A percentile compares a stretch with the other conserved stretches of the same genome.
Evolutionary conservation across 805 yeast species (phyloP).

Genomic region (Debaryomyces prosopidis): DNA sequence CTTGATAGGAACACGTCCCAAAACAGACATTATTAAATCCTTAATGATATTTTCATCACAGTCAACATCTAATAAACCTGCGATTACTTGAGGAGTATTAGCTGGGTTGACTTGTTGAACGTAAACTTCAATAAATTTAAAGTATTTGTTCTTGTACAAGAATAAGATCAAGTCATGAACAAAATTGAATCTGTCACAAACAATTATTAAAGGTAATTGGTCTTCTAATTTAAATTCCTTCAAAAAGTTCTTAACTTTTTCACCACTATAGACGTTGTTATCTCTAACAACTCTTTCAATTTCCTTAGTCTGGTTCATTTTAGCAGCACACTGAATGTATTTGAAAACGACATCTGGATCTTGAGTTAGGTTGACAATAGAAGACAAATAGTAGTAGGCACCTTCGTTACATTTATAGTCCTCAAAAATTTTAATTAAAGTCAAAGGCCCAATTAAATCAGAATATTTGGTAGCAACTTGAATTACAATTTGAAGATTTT

Average conservation of each 20-base stretch:
- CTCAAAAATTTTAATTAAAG: conserved; percentile 87
- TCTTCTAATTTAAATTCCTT: conserved; percentile 93
- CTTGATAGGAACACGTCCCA: conserved; percentile 92
- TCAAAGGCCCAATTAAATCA: conserved; percentile 84
- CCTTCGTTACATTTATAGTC: conserved; percentile 93
- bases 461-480: conserved; percentile 97
- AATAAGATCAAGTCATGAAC: conserved; percentile 92
- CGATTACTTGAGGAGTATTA: conserved; percentile 94
- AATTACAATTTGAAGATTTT: conserved; percentile 87
- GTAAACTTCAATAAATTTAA: conserved; percentile 95
- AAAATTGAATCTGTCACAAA: conserved; percentile 88
- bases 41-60: conserved; percentile 90
- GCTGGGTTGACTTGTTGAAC: conserved; percentile 97
- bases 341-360: conserved; percentile 95
- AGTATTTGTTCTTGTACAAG: conserved; percentile 91
- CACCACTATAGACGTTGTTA: conserved; percentile 92
- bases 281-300: conserved; percentile 95
- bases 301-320: conserved; percentile 85
- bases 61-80: conserved; percentile 94
- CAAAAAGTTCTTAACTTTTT: conserved; percentile 94
- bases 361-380: conserved; percentile 89
- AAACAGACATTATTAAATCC: conserved; percentile 74
- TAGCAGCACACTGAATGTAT: conserved; percentile 92
- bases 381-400: conserved; percentile 87
- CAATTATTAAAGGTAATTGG: conserved; percentile 94